A percentile compares a stretch with the other conserved stretches of the same genome.
phyloP scores from a whole-genome alignment of 179 eudicot species.

The Heliamphora pulchella region DNA sequence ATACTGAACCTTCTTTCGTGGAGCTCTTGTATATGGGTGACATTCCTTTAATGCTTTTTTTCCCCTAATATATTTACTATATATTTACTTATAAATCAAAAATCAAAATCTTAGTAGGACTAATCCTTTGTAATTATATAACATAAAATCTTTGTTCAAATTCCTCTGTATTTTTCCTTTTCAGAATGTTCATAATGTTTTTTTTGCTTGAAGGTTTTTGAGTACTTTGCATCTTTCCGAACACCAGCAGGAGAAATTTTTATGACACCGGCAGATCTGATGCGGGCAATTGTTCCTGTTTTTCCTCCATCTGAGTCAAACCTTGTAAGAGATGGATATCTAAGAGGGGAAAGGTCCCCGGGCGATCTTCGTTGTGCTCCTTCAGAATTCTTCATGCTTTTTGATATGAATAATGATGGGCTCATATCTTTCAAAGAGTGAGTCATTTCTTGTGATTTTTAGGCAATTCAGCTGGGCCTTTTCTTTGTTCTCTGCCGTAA shows the following conservation, averaged over 20 bases:
- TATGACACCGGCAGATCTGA: conserved; percentile 84
- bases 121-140: too few species aligned
- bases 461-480: background rate
- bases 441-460: conserved; percentile 19
- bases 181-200: too few species aligned
- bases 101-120: too few species aligned
- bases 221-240: conserved; percentile 69
- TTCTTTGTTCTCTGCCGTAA: background rate
- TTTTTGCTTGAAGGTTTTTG: conserved; percentile 48
- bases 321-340: conserved; percentile 56
- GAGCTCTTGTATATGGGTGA: too few species aligned
- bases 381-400: conserved; percentile 81
- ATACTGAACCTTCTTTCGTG: too few species aligned
- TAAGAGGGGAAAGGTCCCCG: conserved; percentile 53
- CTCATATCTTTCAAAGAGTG: conserved; percentile 86
- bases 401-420: conserved; percentile 74
- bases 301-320: conserved; percentile 74
- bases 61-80: too few species aligned
- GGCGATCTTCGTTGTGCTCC: conserved; percentile 67
- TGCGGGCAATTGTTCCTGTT: conserved; percentile 86
- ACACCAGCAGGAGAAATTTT: conserved; percentile 45
- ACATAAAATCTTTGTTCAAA: too few species aligned
- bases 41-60: too few species aligned
- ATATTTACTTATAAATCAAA: too few species aligned
- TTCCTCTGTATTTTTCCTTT: too few species aligned